Base-by-base conservation (phyloP, 441 rosid genomes). In the Erodium trifolium region DNA sequence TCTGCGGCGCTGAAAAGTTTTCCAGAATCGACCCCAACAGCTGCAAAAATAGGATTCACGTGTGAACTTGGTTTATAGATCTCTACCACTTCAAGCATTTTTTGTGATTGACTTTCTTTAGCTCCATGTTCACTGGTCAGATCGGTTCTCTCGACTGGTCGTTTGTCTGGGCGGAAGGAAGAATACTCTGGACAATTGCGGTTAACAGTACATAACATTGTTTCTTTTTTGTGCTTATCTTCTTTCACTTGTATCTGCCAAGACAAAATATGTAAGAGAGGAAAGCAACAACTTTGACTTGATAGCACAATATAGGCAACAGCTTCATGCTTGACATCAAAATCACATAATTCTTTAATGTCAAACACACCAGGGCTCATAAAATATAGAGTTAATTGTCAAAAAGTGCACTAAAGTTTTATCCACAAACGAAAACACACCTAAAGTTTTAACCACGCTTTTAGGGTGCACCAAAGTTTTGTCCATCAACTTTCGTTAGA, bases 151-250 rank as follows among this genome's bases (percentile, higher is more conserved):
- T 80, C 89, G 0, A 77, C 84, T 60, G 76, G 83, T 81, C 80
- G 83, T 78, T 86, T 93, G 76, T 88, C 99, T 3, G 95, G 96
- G 82, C 82, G 87, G 87, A 91, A 93, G 73, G 85, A 79, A 70
- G 75, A 31, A 78, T 86, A 89, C 70, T 88, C 88, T 17, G 85
- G 85, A 65, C 88, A 90, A 72, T 68, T 72, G 13, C 93, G 88
- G 73, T 88, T 85, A 31, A 93, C 79, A 51, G 95, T 79, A 63
- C 84, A 27, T 70, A 93, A 71, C 16, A 88, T 81, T 29, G 76
- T 78, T 85, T 93, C 99, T 88, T 89, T 93, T 71, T 89, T 93
- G 70, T 87, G 79, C 71, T 91, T 91, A 78, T 93, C 99, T 82
- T 91, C 99, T 80, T 87, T 91, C 27, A 87, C 90, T 4, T 85